Percentiles rank a stretch among this genome's conserved stretches.
Evolutionary conservation across 495 filamentous ascomycete genomes (phyloP).

Genomic region (Hypoxylon trugodes): DNA sequence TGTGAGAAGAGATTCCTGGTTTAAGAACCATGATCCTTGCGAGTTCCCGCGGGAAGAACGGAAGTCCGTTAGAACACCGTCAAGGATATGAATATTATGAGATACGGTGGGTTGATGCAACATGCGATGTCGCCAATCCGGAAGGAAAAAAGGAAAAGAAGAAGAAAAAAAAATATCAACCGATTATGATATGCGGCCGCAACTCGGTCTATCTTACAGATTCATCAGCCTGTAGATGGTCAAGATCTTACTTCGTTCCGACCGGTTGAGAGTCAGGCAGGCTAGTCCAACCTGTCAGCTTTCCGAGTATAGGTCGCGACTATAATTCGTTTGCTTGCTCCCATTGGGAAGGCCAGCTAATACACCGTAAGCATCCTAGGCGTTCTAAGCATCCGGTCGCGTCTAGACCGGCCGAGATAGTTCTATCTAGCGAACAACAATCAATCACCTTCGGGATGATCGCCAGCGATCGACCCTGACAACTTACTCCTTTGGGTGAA

Average conservation of each 20-base stretch:
- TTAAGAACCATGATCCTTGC: conserved; percentile 9
- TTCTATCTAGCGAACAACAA: conserved; percentile 20
- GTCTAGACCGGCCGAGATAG: conserved; percentile 38
- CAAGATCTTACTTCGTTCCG: conserved; percentile 26
- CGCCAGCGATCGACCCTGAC: conserved; percentile 21
- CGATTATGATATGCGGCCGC: conserved; percentile 18
- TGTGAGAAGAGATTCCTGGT: too few species aligned
- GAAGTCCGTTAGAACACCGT: conserved; percentile 20
- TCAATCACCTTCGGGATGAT: conserved; percentile 19
- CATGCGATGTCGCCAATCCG: not conserved
- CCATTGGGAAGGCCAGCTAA: conserved; percentile 17
- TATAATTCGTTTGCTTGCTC: conserved; percentile 9
- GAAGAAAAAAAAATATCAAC: not conserved
- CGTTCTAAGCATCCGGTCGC: conserved; percentile 32
- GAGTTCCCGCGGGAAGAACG: not conserved
- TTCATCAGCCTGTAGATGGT: conserved; percentile 23
- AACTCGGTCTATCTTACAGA: conserved; percentile 31
- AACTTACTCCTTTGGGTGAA: conserved; percentile 8
- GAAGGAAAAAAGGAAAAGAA: not conserved
- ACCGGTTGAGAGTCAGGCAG: conserved; percentile 24
- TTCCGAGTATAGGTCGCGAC: conserved; percentile 10
- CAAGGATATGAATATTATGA: not conserved
- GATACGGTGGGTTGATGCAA: not conserved
- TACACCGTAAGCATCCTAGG: conserved; percentile 17
- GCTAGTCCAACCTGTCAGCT: conserved; percentile 29